These are phyloP conservation scores for Leccinum solheimii DNA, from an alignment of 1,284 basidiomycete genomes.

Conservation along the genomic window DNA sequence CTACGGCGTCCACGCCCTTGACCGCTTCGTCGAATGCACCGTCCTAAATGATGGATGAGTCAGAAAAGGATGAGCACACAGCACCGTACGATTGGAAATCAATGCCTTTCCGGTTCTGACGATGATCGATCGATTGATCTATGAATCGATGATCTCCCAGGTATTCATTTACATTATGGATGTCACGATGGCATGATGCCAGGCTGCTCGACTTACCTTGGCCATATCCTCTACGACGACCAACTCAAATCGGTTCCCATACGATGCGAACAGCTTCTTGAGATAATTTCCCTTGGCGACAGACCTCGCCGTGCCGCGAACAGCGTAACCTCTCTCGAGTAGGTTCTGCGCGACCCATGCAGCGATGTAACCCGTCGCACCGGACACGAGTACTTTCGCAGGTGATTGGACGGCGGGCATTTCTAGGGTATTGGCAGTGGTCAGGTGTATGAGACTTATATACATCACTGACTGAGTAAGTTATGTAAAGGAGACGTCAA, in stretches of 20 bases:
- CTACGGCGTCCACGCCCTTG: constrained; percentile 59
- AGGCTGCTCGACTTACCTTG: background rate
- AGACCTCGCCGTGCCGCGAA: background rate
- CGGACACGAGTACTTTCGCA: background rate
- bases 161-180: background rate
- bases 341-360: background rate
- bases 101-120: background rate
- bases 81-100: no score
- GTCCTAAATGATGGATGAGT: background rate
- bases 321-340: background rate
- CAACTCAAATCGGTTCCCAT: background rate
- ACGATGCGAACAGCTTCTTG: background rate
- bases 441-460: background rate
- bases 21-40: constrained; percentile 57
- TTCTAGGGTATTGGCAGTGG: background rate
- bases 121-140: background rate
- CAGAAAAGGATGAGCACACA: background rate
- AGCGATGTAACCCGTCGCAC: background rate
- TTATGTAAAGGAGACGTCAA: background rate
- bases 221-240: background rate
- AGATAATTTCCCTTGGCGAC: background rate
- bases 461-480: background rate
- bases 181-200: background rate
- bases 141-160: background rate
- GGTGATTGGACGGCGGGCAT: background rate